Percentiles rank a stretch among this genome's conserved stretches.
Evolutionary conservation across 129 eudicot genomes (phyloP).

Genomic region (Escallonia rubra): DNA sequence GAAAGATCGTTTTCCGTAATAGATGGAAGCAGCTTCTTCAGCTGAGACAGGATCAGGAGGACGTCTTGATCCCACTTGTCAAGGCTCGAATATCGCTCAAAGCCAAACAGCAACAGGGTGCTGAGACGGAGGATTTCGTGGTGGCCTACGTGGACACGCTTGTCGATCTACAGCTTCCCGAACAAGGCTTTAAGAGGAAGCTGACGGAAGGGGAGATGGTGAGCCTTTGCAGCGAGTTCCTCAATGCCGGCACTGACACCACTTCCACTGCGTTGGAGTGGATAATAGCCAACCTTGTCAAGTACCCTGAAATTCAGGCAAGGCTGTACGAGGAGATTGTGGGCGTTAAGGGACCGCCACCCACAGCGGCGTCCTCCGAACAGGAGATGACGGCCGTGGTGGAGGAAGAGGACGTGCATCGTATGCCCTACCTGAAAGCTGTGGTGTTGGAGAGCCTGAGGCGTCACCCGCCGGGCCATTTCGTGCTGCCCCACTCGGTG

Average conservation of each 20-base stretch:
- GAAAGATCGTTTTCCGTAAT: conserved; percentile 36
- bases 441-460: conserved; percentile 59
- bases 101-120: not conserved
- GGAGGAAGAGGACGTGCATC: conserved; percentile 40
- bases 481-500: conserved; percentile 41
- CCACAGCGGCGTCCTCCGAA: not conserved
- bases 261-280: conserved; percentile 66
- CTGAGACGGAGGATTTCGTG: not conserved
- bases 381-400: conserved; percentile 1
- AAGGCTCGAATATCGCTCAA: conserved; percentile 24
- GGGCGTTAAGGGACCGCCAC: conserved; percentile 23
- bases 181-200: conserved; percentile 17
- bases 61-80: conserved; percentile 36
- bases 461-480: conserved; percentile 63
- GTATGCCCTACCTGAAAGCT: conserved; percentile 52
- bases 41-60: conserved; percentile 21
- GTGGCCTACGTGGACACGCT: conserved; percentile 62
- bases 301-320: conserved; percentile 40
- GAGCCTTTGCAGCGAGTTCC: conserved; percentile 48
- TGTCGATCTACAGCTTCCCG: conserved; percentile 32
- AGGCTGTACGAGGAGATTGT: conserved; percentile 56
- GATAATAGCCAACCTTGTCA: conserved; percentile 75
- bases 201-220: conserved; percentile 38
- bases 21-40: conserved; percentile 38
- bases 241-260: conserved; percentile 58